Evolutionary conservation across 495 filamentous ascomycete genomes (phyloP).

Genomic region (Lasiosphaeria ovina): DNA sequence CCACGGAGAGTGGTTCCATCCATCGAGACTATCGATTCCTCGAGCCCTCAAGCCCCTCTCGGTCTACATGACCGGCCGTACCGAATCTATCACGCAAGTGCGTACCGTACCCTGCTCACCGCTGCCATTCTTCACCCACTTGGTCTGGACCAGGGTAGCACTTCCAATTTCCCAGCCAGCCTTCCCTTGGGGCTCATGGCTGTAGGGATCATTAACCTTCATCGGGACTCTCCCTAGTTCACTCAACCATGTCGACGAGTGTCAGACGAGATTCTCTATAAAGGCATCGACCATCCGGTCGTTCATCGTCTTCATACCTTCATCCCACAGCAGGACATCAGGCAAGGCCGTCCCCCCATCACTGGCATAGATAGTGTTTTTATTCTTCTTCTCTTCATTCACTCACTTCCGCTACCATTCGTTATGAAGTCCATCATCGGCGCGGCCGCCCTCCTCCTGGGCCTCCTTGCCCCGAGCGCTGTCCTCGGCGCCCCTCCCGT

Average conservation of each 20-base stretch:
- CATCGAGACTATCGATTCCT: too few species aligned
- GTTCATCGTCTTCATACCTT: neutral
- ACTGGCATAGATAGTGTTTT: neutral
- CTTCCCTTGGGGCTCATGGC: too few species aligned
- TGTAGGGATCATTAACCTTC: too few species aligned
- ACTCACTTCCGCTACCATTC: slow-evolving; percentile 2
- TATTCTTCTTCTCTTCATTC: slow-evolving; percentile 8
- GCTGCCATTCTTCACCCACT: too few species aligned
- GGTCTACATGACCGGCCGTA: too few species aligned
- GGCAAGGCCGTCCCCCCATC: neutral
- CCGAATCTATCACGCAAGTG: too few species aligned
- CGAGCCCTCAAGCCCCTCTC: too few species aligned
- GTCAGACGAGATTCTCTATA: neutral
- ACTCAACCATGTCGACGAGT: neutral
- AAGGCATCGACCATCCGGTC: neutral
- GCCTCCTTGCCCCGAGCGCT: slow-evolving; percentile 22
- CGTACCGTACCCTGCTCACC: too few species aligned
- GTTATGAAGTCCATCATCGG: slow-evolving; percentile 28
- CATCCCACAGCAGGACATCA: slow-evolving; percentile 5
- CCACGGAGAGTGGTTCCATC: too few species aligned
- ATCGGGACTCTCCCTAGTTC: too few species aligned
- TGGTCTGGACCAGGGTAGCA: too few species aligned
- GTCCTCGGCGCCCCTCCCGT: slow-evolving; percentile 20
- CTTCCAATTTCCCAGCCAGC: too few species aligned
- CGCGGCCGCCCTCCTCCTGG: slow-evolving; percentile 22